Percentiles rank a stretch among this genome's conserved stretches.
Evolutionary conservation across 331 rosid genomes (phyloP).

Genomic region (Erythrophleum ivorense): DNA sequence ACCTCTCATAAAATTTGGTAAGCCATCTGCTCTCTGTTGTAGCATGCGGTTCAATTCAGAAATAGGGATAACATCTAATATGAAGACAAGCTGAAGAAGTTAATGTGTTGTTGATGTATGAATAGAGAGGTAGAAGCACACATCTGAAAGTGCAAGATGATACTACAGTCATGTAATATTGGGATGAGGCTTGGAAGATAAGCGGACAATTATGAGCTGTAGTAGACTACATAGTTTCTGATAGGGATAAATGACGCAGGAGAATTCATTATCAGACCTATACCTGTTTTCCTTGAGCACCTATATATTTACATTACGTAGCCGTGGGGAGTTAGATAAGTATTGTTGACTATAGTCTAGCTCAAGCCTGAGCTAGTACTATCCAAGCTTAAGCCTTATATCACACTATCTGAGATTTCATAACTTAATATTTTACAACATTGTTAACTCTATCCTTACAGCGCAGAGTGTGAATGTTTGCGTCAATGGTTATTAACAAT

Average conservation of each 20-base stretch:
- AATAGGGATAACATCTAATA: neutral
- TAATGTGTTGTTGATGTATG: neutral
- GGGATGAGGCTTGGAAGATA: neutral
- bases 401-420: neutral
- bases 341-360: neutral
- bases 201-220: neutral
- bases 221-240: neutral
- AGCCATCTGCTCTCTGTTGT: neutral
- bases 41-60: neutral
- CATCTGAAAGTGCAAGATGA: neutral
- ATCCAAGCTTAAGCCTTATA: conserved; percentile 16
- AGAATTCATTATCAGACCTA: neutral
- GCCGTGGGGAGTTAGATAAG: neutral
- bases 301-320: neutral
- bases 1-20: neutral
- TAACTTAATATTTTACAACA: neutral
- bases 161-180: neutral
- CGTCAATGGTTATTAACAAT: neutral
- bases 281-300: neutral
- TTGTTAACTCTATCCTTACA: neutral
- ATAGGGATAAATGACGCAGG: neutral
- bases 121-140: neutral
- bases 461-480: neutral
- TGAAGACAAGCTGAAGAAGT: neutral
- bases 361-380: neutral